Evolutionary conservation across 139 green algal species (phyloP), one percentile per base, ranked within the genome.

Genomic region (Dunaliella primolecta): DNA sequence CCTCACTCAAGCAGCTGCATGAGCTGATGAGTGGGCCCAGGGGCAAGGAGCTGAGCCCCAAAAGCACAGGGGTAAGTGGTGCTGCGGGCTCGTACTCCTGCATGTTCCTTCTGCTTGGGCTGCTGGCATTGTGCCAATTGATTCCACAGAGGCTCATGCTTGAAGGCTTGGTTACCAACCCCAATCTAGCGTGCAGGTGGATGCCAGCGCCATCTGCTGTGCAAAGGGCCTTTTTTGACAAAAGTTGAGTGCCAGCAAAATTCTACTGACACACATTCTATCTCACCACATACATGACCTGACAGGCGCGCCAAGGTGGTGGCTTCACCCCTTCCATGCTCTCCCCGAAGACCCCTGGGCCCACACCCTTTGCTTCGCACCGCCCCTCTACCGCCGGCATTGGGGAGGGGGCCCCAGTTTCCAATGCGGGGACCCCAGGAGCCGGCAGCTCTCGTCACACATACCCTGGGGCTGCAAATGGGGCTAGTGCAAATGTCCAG

Each of bases 1-100:
- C 55, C 75, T 82, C 37, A 36, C 76, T 90, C 36, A 21, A 75
- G 31, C 84, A 88, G 81, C 87, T 90, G 81, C 81, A 90, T 37
- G 0, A 80, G 23, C 87, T 90, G 33, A 90, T 90, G 87, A 85
- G 32, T 25, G 81, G 87, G 0, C 87, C 87, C 2, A 79, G 72
- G 25, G 86, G 86, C 46, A 32, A 34, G 15, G 83, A 85, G 78
- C 83, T 89, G 2, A 46, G 29, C 2, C 38, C 78, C 0, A n/a
- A 32, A 25, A 84, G 55, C 29, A 33, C 29, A 35, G 31, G 23
- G 33, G 80, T 55, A 55, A 72, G 34, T 83, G 35, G 23, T 79
- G 74, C n/a, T n/a, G n/a, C n/a, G n/a, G n/a, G n/a, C n/a, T n/a
- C n/a, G n/a, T n/a, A n/a, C n/a, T n/a, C n/a, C n/a, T n/a, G n/a